phyloP scores from a whole-genome alignment of 257 asterid species.

The Primulina eburnea region DNA sequence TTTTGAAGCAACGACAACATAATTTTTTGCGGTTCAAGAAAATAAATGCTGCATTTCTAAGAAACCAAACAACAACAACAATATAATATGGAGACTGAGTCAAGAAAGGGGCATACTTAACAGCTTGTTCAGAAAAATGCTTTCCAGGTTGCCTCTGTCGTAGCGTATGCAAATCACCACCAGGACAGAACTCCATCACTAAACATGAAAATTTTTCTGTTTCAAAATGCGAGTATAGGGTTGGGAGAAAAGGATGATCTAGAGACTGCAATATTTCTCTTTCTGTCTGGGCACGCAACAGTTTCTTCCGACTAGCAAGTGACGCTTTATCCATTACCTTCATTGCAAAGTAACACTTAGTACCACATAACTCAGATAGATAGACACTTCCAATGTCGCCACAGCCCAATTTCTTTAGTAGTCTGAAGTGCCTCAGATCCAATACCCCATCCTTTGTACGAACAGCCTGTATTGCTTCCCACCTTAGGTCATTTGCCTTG shows the following conservation, averaged over 20 bases:
- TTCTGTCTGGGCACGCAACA: constrained; percentile 78
- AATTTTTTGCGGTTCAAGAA: background rate
- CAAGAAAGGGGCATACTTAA: constrained; percentile 50
- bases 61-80: background rate
- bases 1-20: background rate
- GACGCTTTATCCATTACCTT: constrained; percentile 81
- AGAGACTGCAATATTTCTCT: constrained; percentile 72
- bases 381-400: constrained; percentile 86
- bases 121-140: constrained; percentile 80
- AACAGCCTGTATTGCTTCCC: constrained; percentile 78
- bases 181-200: constrained; percentile 89
- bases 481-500: constrained; percentile 64
- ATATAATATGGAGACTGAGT: constrained; percentile 19
- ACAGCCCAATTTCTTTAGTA: constrained; percentile 72
- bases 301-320: constrained; percentile 72
- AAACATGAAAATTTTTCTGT: constrained; percentile 77
- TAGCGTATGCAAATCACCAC: constrained; percentile 79
- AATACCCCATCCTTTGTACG: constrained; percentile 61
- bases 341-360: constrained; percentile 75
- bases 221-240: constrained; percentile 64
- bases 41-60: constrained; percentile 9
- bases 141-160: constrained; percentile 83
- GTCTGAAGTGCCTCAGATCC: constrained; percentile 73
- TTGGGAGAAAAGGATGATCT: constrained; percentile 80
- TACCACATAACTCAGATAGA: constrained; percentile 71